phyloP scores from a whole-genome alignment of 2,329 filamentous ascomycete species.

The Trichoderma sp. region DNA sequence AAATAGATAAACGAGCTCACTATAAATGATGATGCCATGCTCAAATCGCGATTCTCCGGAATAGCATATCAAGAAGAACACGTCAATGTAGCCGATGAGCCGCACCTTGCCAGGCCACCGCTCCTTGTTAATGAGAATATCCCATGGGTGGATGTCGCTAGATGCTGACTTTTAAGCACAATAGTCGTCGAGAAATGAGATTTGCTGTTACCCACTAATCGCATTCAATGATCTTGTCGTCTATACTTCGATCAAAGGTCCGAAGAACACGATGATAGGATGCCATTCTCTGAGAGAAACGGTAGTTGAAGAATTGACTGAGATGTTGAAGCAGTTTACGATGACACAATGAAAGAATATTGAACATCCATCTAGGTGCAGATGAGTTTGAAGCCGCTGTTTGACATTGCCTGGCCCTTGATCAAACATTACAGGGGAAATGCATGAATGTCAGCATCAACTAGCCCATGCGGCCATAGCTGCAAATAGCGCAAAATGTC shows the following conservation, averaged over 20 bases:
- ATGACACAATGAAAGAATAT: background rate
- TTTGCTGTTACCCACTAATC: constrained; percentile 17
- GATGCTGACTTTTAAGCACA: background rate
- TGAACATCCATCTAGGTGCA: background rate
- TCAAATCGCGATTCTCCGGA: constrained; percentile 28
- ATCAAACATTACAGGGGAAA: background rate
- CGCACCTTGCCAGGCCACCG: constrained; percentile 25
- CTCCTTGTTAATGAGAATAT: constrained; percentile 21
- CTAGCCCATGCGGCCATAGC: background rate
- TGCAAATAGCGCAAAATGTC: background rate
- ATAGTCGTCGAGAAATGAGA: background rate
- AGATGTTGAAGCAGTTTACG: background rate
- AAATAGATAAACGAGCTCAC: background rate
- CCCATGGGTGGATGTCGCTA: constrained; percentile 25
- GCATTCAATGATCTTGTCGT: constrained; percentile 22
- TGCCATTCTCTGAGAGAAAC: constrained; percentile 3
- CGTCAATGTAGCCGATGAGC: constrained; percentile 26
- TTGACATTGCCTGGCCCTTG: background rate
- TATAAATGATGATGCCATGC: constrained; percentile 28
- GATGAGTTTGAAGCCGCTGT: background rate
- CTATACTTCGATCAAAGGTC: constrained; percentile 19
- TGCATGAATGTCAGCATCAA: background rate
- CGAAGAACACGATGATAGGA: constrained; percentile 26
- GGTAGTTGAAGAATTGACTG: background rate
- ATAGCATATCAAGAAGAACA: constrained; percentile 28